Base-by-base conservation (phyloP, 768 basidiomycete genomes). In the Lanmaoa rubissima region DNA sequence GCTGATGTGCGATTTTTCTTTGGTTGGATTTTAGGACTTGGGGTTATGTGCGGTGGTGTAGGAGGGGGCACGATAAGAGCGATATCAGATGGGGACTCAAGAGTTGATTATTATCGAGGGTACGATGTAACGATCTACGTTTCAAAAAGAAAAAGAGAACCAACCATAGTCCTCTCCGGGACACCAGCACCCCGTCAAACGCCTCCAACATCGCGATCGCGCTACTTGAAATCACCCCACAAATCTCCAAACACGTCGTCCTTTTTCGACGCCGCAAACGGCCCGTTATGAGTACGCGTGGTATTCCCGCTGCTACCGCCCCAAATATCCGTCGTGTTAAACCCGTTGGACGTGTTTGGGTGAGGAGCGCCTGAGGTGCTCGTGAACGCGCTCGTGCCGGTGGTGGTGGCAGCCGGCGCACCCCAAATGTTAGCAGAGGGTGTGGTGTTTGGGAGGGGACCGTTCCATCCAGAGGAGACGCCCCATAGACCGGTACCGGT, bases 231-330 rank as follows among this genome's bases (percentile, higher is more conserved):
- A 39, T 85, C 83, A 48, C 89, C 88, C 91, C 91, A 92, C 48
- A 93, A 70, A 71, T 92, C 89, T 8, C 87, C 89, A 66, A 92
- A 92, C 8, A 76, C 84, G 63, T 93, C 90, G 59, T 91, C 90
- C 72, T 82, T 87, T 76, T 88, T 86, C 57, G 73, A 68, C 48
- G 67, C 68, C 26, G 59, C 65, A 48, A 66, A 65, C 59, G 75
- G 60, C 52, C 68, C 72, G 55, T 75, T 78, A 16, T 72, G 48
- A 61, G 80, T 77, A 32, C 63, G 61, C 9, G 69, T 46, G n/a
- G 68, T 42, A 2, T 74, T 60, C 12, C 67, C 66, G 14, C 81
- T 81, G 16, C 21, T 24, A 24, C 67, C 67, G 14, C 82, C 82
- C 86, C 89, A 90, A 13, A 88, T 75, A 46, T 87, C 81, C 57